Evolutionary conservation across 441 rosid genomes (phyloP).

Genomic region (Gossypium lobatum): DNA sequence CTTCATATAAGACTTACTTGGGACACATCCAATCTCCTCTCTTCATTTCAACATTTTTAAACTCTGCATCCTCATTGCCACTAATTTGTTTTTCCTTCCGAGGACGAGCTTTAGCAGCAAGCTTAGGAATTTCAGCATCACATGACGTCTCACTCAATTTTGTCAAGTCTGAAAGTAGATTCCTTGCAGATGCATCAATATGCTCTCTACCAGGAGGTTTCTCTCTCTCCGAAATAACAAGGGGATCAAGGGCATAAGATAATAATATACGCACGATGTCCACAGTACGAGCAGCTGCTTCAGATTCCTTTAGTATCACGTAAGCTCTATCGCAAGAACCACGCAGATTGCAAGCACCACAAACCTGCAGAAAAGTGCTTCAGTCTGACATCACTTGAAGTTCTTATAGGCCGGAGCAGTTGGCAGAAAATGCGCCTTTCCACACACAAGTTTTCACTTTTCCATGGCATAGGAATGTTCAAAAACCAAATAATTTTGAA

Average conservation of each 20-base stretch:
- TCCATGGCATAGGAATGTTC: background rate
- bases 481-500: slow-evolving; percentile 4
- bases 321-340: slow-evolving; percentile 89
- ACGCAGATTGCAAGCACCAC: slow-evolving; percentile 72
- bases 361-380: slow-evolving; percentile 45
- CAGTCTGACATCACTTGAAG: background rate
- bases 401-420: background rate
- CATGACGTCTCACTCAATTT: slow-evolving; percentile 56
- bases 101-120: slow-evolving; percentile 23
- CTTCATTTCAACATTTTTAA: slow-evolving; percentile 52
- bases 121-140: slow-evolving; percentile 46
- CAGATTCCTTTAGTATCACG: slow-evolving; percentile 55
- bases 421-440: background rate
- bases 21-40: slow-evolving; percentile 69
- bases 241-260: slow-evolving; percentile 66
- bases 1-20: slow-evolving; percentile 44
- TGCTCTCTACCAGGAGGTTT: slow-evolving; percentile 45
- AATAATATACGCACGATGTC: slow-evolving; percentile 72
- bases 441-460: background rate
- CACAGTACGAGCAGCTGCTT: slow-evolving; percentile 70
- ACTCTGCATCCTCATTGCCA: slow-evolving; percentile 17
- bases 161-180: slow-evolving; percentile 65
- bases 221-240: slow-evolving; percentile 44
- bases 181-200: slow-evolving; percentile 56
- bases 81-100: slow-evolving; percentile 19